A percentile compares a stretch with the other conserved stretches of the same genome.
These are phyloP conservation scores for Claviceps quebecensis DNA, from an alignment of 2,329 filamentous ascomycete genomes.

Conservation along the genomic window DNA sequence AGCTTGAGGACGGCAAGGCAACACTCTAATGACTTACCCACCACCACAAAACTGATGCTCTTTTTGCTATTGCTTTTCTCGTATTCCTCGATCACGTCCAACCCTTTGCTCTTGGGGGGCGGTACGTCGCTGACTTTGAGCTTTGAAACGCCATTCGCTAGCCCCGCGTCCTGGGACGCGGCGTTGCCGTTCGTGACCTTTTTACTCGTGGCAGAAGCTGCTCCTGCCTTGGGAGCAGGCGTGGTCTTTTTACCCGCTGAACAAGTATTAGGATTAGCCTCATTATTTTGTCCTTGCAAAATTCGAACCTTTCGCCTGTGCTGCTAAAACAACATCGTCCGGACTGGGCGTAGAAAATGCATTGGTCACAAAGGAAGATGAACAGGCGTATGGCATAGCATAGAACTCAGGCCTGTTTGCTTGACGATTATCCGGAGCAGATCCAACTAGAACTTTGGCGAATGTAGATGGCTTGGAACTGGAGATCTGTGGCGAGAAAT, in stretches of 20 bases:
- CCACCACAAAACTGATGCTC: conserved; percentile 80
- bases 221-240: conserved; percentile 19
- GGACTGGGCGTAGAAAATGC: conserved; percentile 79
- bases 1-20: too few species aligned
- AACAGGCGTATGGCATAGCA: conserved; percentile 36
- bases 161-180: conserved; percentile 11
- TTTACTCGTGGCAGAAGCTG: conserved; percentile 13
- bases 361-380: conserved; percentile 35
- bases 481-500: conserved; percentile 8
- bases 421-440: conserved; percentile 18
- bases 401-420: conserved; percentile 19
- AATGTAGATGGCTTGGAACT: conserved; percentile 37
- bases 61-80: conserved; percentile 63
- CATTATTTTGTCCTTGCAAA: conserved; percentile 35
- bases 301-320: conserved; percentile 78
- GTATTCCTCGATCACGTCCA: conserved; percentile 74
- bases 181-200: conserved; percentile 25
- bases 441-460: conserved; percentile 37
- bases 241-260: conserved; percentile 40
- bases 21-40: conserved; percentile 42
- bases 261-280: conserved; percentile 36
- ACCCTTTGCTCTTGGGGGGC: conserved; percentile 56
- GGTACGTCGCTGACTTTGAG: conserved; percentile 37
- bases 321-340: conserved; percentile 76
- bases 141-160: conserved; percentile 17